These are phyloP conservation scores for Tolypocladium ovalisporum DNA, from an alignment of 2,329 filamentous ascomycete species.

Conservation along the genomic window DNA sequence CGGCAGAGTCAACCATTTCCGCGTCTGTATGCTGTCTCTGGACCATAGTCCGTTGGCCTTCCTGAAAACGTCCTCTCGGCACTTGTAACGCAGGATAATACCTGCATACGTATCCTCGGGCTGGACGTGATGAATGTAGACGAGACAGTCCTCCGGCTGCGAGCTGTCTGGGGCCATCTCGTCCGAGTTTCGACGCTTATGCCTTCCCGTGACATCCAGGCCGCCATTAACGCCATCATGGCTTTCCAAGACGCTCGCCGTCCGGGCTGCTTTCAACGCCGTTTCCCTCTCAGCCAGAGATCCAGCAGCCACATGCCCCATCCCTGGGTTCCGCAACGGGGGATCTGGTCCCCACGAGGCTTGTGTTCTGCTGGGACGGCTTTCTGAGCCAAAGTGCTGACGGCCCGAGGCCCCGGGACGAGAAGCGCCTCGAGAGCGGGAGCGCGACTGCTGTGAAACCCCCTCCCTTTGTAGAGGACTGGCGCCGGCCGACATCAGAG, in stretches of 20 bases:
- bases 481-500: constrained; percentile 21
- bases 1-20: constrained; percentile 71
- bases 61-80: constrained; percentile 69
- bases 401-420: constrained; percentile 10
- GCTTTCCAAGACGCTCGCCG: constrained; percentile 49
- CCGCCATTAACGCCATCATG: constrained; percentile 49
- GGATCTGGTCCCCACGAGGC: constrained; percentile 40
- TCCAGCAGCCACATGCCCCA: constrained; percentile 42
- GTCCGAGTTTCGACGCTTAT: constrained; percentile 60
- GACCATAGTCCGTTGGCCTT: constrained; percentile 93
- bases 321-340: constrained; percentile 24
- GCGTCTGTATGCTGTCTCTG: constrained; percentile 77
- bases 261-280: constrained; percentile 43
- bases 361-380: constrained; percentile 8
- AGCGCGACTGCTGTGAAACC: not conserved
- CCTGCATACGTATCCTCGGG: constrained; percentile 82
- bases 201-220: constrained; percentile 41
- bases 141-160: constrained; percentile 64
- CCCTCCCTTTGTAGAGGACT: constrained; percentile 5
- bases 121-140: constrained; percentile 81
- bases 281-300: constrained; percentile 42
- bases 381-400: constrained; percentile 7
- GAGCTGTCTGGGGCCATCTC: constrained; percentile 42
- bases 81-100: constrained; percentile 82
- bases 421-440: constrained; percentile 6